Evolutionary conservation across 164 flowering plant genomes (phyloP).

Genomic region (Stephania japonica): DNA sequence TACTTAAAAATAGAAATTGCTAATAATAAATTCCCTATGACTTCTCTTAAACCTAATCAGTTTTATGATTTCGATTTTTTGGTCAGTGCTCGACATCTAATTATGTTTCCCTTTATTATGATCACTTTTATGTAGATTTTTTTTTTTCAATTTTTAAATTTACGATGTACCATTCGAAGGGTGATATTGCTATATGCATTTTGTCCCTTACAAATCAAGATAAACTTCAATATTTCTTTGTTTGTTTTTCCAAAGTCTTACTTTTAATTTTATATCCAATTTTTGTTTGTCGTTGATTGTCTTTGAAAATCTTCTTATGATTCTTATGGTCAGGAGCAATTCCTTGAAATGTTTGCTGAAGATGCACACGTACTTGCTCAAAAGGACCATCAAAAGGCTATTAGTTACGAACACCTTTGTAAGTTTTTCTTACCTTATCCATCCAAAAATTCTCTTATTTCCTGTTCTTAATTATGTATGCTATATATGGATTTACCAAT

Average conservation of each 20-base stretch:
- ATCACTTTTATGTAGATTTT: no score
- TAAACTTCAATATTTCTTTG: neutral
- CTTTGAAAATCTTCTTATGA: neutral
- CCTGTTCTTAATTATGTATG: neutral
- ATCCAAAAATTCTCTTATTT: neutral
- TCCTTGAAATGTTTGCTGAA: constrained; percentile 45
- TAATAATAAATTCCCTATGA: no score
- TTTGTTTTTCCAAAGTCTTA: neutral
- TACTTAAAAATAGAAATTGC: no score
- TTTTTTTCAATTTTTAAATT: no score
- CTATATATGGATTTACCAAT: neutral
- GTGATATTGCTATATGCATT: neutral
- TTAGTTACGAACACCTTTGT: constrained; percentile 61
- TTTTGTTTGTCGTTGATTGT: neutral
- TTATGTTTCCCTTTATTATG: no score
- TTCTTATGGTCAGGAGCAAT: constrained; percentile 50
- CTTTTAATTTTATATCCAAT: neutral
- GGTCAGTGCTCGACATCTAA: no score
- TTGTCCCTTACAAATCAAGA: neutral
- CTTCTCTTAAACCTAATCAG: no score
- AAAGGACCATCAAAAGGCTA: constrained; percentile 39
- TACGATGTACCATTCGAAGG: no score
- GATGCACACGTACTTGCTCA: constrained; percentile 48
- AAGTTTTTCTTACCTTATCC: constrained; percentile 15
- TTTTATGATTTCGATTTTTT: no score